These are phyloP conservation scores for Diplotaxis tenuifolia DNA, from an alignment of 345 rosid genomes.

Conservation along the genomic window DNA sequence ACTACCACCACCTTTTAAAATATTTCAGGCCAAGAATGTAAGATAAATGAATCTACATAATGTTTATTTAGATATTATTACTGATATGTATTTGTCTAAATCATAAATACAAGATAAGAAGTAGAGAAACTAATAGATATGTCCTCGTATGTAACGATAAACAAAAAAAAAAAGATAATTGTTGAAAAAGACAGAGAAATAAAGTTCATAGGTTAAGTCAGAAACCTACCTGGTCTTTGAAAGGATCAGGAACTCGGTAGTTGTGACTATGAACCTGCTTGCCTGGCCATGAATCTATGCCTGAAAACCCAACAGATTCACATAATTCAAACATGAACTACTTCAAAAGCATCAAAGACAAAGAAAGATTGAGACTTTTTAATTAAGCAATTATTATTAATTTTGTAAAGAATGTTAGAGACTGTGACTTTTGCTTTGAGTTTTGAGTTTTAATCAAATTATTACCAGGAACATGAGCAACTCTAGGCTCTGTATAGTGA, in stretches of 20 bases:
- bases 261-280: conserved; percentile 90
- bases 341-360: conserved; percentile 1
- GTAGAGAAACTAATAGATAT: too few species aligned
- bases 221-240: conserved; percentile 53
- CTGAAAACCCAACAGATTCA: conserved; percentile 41
- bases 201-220: background rate
- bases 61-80: too few species aligned
- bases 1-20: conserved; percentile 55
- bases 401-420: too few species aligned
- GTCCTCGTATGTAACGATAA: background rate
- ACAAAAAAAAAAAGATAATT: background rate
- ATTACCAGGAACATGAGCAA: conserved; percentile 64
- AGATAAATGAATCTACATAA: background rate
- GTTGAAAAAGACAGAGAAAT: background rate
- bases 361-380: background rate
- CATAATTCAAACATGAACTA: background rate
- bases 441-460: background rate
- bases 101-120: too few species aligned
- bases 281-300: conserved; percentile 80
- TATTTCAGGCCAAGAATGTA: background rate
- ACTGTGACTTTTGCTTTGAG: too few species aligned
- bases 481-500: conserved; percentile 65
- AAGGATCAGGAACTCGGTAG: conserved; percentile 61
- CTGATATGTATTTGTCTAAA: too few species aligned
- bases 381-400: too few species aligned